Evolutionary conservation across 306 rosid species (phyloP), one percentile per base, ranked within the genome.

Genomic region (Myrica gale): DNA sequence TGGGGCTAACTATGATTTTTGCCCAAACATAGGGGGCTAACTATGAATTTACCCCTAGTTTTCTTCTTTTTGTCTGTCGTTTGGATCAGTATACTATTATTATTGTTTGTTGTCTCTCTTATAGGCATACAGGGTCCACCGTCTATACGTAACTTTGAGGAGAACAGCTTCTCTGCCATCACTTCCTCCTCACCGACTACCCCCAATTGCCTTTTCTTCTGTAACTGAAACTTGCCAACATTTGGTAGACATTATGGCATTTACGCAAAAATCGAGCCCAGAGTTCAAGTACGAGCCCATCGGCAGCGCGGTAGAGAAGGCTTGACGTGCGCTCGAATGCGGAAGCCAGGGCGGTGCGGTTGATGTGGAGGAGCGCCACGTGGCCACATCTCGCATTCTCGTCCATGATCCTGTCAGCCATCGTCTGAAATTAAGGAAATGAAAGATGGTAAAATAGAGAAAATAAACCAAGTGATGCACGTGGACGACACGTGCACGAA

Each of bases 341-440:
- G 0, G 80, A 71, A 13, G 85, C 60, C 23, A 84, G 88, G 1
- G 82, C 82, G 17, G 54, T 17, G 4, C 85, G 78, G 19, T 84
- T 84, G 11, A 84, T 67, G 12, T 70, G 53, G 20, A 84, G 43
- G 21, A 84, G 81, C 26, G 78, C 88, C 26, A 12, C 39, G 69
- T 69, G 76, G 47, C 80, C 68, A 41, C 67, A 70, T 53, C 75
- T 71, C 11, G 84, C 82, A 62, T 84, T 84, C 23, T 82, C 88
- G 26, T 70, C 83, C 88, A 84, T 84, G 1, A 81, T 69, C 57
- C 74, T 82, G 67, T 80, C 84, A 0, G 85, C 88, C 85, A 84
- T 84, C 9, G 88, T 82, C 85, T 26, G 32, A 26, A 26, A 26
- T 1, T 26, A 26, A 26, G 32, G 32, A 26, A 26, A 26, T 26